Evolutionary conservation across 129 eudicot genomes (phyloP), one percentile per base, ranked within the genome.

Genomic region (sunflower (Helianthus annuus)): DNA sequence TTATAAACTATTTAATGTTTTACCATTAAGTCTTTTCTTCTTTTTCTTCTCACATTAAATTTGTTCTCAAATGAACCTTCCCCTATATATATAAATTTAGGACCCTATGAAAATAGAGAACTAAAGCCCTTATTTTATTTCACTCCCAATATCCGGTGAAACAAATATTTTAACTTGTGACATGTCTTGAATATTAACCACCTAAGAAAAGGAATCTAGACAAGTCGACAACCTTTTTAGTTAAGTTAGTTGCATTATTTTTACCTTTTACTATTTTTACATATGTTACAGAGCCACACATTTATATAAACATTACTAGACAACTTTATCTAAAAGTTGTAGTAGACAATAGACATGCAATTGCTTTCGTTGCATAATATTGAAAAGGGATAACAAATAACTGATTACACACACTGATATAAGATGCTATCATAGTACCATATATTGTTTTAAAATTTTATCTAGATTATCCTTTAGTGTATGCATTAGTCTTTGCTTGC

Each of bases 221-320:
- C 52, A 73, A 61, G 15, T 17, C 64, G 17, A 48, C 69, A 48
- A 48, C 77, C 39, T 62, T 61, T 71, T 17, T 70, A 70, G 48
- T 52, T 53, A 4, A 69, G 44, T 58, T 59, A 24, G 68, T 27
- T 45, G 10, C 45, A 44, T 45, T n/a, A n/a, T 45, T 45, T 45
- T 12, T 29, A 59, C 42, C 48, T 46, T 71, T 58, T 15, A 44
- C 3, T 4, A 13, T 72, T 16, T 38, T 29, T 39, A 42, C 15
- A 38, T 16, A 42, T 14, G 12, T n/a, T 44, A 13, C 29, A 6
- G 10, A 27, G n/a, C 16, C 40, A 7, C 53, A 55, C 44, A 71
- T 40, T 40, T 13, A 42, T 36, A 61, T 17, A 59, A 71, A 58
- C 2, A 61, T 3, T 44, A 24, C 12, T 32, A 58, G 7, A 61